These are phyloP conservation scores for Fonsecaea nubica DNA, from an alignment of 2,329 filamentous ascomycete species.

Conservation along the genomic window DNA sequence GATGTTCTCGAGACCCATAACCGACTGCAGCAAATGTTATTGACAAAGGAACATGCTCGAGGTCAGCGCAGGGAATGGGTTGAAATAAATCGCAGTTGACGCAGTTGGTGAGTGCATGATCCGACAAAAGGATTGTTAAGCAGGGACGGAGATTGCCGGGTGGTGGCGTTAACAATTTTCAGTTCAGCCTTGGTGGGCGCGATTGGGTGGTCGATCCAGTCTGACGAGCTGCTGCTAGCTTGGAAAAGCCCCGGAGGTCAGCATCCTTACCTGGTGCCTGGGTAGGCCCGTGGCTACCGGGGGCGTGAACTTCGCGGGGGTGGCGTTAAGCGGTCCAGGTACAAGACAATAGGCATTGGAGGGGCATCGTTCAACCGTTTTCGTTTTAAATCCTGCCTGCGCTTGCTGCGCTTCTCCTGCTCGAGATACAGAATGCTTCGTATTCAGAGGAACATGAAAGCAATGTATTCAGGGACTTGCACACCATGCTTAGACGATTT, in stretches of 20 bases:
- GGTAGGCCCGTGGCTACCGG: not conserved
- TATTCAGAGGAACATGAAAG: not conserved
- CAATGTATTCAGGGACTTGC: not conserved
- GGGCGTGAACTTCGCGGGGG: conserved; percentile 14
- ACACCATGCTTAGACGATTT: not conserved
- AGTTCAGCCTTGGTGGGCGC: conserved; percentile 15
- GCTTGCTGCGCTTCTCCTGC: not conserved
- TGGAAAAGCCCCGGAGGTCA: not conserved
- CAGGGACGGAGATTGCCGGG: conserved; percentile 20
- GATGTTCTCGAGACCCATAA: conserved; percentile 39
- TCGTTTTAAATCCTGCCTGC: too few relatives aligned
- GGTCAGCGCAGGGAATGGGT: not conserved
- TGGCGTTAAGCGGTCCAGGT: conserved; percentile 24
- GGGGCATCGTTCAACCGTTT: not conserved
- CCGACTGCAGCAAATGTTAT: not conserved
- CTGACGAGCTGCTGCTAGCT: not conserved
- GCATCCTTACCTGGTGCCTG: not conserved
- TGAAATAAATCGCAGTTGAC: conserved; percentile 5
- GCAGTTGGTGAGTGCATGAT: not conserved
- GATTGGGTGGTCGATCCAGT: conserved; percentile 8
- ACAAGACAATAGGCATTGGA: conserved; percentile 20
- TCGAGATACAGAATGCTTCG: not conserved
- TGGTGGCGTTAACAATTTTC: conserved; percentile 17
- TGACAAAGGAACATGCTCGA: not conserved
- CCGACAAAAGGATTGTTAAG: conserved; percentile 26